These are phyloP conservation scores for Blastobotrys parvus DNA, from an alignment of 805 yeast genomes.

Conservation along the genomic window DNA sequence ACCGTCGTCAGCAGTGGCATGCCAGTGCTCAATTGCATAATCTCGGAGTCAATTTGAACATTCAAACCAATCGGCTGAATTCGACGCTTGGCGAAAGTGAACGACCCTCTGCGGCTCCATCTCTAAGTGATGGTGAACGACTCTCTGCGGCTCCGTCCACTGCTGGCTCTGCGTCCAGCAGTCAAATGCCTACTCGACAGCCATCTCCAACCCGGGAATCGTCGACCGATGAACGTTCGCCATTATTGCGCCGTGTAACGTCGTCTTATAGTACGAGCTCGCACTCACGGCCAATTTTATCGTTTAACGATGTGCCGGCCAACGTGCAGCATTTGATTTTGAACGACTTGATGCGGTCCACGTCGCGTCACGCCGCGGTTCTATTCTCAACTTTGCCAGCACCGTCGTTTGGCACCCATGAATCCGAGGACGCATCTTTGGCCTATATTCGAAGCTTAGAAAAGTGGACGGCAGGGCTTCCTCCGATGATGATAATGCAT, in stretches of 20 bases:
- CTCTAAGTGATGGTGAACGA: neutral
- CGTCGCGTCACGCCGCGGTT: conserved; percentile 60
- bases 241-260: too few relatives aligned
- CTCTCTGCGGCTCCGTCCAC: conserved; percentile 8
- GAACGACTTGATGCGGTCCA: conserved; percentile 69
- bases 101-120: neutral
- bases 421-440: conserved; percentile 54
- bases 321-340: conserved; percentile 82
- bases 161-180: neutral
- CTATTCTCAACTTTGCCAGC: conserved; percentile 87
- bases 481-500: conserved; percentile 75
- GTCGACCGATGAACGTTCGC: too few relatives aligned
- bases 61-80: neutral
- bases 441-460: conserved; percentile 72
- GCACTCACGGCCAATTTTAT: conserved; percentile 21
- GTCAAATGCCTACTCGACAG: neutral
- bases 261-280: too few relatives aligned
- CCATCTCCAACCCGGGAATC: neutral
- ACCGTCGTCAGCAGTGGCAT: neutral
- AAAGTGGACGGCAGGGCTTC: conserved; percentile 72
- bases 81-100: neutral
- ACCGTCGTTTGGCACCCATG: conserved; percentile 76
- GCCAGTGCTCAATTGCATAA: neutral
- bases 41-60: neutral
- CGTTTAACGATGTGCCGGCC: conserved; percentile 86